A percentile compares a stretch with the other conserved stretches of the same genome.
phyloP scores from a whole-genome alignment of 805 yeast genomes.

The Cyberlindnera euphorbiae region DNA sequence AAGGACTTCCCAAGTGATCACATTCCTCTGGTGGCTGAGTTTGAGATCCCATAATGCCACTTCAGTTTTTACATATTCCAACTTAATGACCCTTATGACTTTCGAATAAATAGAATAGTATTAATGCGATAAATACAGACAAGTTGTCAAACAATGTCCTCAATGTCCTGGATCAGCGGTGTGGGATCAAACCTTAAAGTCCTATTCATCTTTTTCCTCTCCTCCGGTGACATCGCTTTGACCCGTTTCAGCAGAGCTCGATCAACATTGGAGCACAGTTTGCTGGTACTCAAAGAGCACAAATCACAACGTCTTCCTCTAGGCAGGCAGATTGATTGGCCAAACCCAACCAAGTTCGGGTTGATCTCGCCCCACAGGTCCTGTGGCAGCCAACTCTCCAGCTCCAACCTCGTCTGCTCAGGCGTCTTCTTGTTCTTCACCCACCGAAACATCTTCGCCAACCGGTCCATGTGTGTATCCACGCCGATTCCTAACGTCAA shows the following conservation, averaged over 20 bases:
- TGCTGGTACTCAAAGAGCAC: conserved; percentile 50
- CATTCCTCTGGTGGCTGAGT: conserved; percentile 24
- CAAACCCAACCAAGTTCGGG: conserved; percentile 87
- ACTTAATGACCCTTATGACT: conserved; percentile 1
- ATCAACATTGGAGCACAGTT: conserved; percentile 57
- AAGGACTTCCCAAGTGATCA: conserved; percentile 45
- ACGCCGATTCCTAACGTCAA: conserved; percentile 84
- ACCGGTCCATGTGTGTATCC: conserved; percentile 83
- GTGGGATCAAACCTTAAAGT: conserved; percentile 41
- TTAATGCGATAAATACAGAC: neutral
- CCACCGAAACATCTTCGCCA: conserved; percentile 82
- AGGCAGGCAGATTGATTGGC: conserved; percentile 82
- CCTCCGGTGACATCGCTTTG: conserved; percentile 22
- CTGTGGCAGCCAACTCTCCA: conserved; percentile 71
- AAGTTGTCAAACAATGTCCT: conserved; percentile 24
- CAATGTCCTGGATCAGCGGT: conserved; percentile 32
- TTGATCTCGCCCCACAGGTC: conserved; percentile 81
- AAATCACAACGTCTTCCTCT: conserved; percentile 65
- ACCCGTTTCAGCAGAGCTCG: conserved; percentile 35
- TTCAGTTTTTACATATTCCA: conserved; percentile 8
- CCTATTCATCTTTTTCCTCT: conserved; percentile 18
- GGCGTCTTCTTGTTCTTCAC: conserved; percentile 55
- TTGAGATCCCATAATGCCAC: conserved; percentile 13
- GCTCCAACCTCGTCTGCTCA: conserved; percentile 62
- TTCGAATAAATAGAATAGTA: neutral